Base-by-base conservation (phyloP, 1,284 basidiomycete genomes). In the Ustilago cynodontis region DNA sequence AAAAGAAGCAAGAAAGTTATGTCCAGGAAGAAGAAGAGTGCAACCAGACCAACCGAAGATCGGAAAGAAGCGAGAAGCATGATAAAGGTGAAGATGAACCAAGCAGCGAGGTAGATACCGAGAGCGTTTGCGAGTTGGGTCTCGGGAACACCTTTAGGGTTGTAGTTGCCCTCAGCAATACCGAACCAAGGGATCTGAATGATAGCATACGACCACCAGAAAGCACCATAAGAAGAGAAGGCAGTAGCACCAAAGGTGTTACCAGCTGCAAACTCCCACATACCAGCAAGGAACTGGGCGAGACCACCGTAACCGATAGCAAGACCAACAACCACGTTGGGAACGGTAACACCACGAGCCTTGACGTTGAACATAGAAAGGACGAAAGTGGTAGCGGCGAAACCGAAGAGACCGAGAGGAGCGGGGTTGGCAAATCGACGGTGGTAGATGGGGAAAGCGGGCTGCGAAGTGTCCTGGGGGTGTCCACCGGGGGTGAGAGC, bases 1-100 rank as follows among this genome's bases (percentile, higher is more conserved):
- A 74, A 88, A 55, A 80, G 77, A 1, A 88, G 70, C 58, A 87
- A 81, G 85, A 89, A 89, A 11, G 88, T 88, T 39, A 89, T 73
- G 31, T 90, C 88, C 6, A 97, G 89, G 88, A 90, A 90, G 85
- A 90, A 88, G 87, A 98, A 93, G 29, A 96, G 88, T 3, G 88
- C 81, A 49, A 91, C 79, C 37, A 85, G 69, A 22, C 71, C 82
- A 18, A 82, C 71, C 11, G 77, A 79, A 4, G 79, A 79, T 20
- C 81, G 63, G 65, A 83, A 72, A 10, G 75, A 77, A 29, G 78
- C 79, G 16, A 81, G 28, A 16, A 82, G 52, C 71, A 81, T 66
- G 56, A 82, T 66, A 16, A 75, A 73, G 1, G 82, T 85, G 35
- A 85, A 84, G 57, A 85, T 82, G 71, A 85, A 85, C 82, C 82